A percentile compares a stretch with the other conserved stretches of the same genome.
Conservation (phyloP, 495 filamentous ascomycete genomes). For the Barbatosphaeria neglecta region DNA sequence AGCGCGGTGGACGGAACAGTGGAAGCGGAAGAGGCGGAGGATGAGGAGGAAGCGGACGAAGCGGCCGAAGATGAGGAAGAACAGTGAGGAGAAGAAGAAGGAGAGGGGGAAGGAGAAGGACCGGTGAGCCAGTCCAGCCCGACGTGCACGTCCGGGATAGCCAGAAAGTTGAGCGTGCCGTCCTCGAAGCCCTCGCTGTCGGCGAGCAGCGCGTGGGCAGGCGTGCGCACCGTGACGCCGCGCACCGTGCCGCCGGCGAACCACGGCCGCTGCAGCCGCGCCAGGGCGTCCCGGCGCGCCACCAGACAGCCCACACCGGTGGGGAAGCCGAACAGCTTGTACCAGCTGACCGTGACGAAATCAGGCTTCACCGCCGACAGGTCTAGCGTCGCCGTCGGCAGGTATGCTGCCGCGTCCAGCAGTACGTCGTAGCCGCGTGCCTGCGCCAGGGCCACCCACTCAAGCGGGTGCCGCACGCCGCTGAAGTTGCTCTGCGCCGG, state of each 20-base stretch:
- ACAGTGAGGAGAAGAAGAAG: no score
- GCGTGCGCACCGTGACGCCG: conserved; percentile 32
- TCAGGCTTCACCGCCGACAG: conserved; percentile 41
- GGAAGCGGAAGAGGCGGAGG: no score
- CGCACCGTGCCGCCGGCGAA: conserved; percentile 52
- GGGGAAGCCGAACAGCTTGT: conserved; percentile 57
- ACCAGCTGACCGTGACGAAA: conserved; percentile 45
- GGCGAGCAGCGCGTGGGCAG: conserved; percentile 39
- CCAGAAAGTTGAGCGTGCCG: conserved; percentile 48
- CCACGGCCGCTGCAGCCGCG: conserved; percentile 37
- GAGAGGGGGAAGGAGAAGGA: no score
- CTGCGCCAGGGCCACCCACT: conserved; percentile 37
- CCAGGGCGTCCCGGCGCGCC: conserved; percentile 30
- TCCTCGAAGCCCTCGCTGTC: conserved; percentile 43
- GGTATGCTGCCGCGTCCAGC: conserved; percentile 47
- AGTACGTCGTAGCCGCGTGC: conserved; percentile 35
- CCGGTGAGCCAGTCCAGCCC: conserved; percentile 39
- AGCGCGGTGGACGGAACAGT: no score
- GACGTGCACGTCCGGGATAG: conserved; percentile 41
- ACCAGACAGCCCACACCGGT: conserved; percentile 47
- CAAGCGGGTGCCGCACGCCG: conserved; percentile 43
- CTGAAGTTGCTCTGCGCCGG: conserved; percentile 55
- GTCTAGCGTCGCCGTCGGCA: conserved; percentile 41
- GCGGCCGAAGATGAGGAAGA: no score
- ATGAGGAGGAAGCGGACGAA: no score